Evolutionary conservation across 192 early-diverging fungal species (phyloP).

Genomic region (Linnemannia elongata): DNA sequence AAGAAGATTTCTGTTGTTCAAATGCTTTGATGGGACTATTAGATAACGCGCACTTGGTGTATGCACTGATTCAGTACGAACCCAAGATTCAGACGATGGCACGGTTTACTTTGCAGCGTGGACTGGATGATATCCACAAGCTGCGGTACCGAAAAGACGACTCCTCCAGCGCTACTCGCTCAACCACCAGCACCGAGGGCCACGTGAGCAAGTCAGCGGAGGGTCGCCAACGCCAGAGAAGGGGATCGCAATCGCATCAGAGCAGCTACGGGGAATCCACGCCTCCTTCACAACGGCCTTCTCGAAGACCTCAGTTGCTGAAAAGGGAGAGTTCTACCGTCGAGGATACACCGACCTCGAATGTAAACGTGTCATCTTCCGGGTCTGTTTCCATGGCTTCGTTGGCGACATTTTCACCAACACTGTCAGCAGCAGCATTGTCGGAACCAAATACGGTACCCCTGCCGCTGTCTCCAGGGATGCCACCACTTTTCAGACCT

Average conservation of each 20-base stretch:
- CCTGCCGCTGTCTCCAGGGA: not conserved
- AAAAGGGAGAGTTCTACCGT: not conserved
- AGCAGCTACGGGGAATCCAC: not conserved
- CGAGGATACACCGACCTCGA: not conserved
- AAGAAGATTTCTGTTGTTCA: not conserved
- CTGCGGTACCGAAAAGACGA: conserved; percentile 65
- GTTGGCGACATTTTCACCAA: not conserved
- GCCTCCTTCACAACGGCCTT: not conserved
- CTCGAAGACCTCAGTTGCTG: not conserved
- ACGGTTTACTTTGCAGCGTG: conserved; percentile 76
- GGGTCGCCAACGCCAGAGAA: not conserved
- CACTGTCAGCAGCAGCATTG: not conserved
- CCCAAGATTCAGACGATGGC: conserved; percentile 77
- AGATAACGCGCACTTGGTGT: conserved; percentile 86
- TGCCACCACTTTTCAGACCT: conserved; percentile 19
- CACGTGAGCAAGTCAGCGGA: conserved; percentile 7
- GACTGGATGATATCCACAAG: conserved; percentile 70
- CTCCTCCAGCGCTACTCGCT: conserved; percentile 11
- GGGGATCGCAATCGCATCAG: not conserved
- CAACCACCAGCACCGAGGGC: not conserved
- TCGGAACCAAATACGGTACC: not conserved
- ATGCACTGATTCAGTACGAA: conserved; percentile 83
- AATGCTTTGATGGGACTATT: not conserved
- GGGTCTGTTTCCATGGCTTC: not conserved
- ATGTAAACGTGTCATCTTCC: not conserved